A percentile compares a stretch with the other conserved stretches of the same genome.
Conservation (phyloP, 495 filamentous ascomycete species). For the Penicillium canariense region DNA sequence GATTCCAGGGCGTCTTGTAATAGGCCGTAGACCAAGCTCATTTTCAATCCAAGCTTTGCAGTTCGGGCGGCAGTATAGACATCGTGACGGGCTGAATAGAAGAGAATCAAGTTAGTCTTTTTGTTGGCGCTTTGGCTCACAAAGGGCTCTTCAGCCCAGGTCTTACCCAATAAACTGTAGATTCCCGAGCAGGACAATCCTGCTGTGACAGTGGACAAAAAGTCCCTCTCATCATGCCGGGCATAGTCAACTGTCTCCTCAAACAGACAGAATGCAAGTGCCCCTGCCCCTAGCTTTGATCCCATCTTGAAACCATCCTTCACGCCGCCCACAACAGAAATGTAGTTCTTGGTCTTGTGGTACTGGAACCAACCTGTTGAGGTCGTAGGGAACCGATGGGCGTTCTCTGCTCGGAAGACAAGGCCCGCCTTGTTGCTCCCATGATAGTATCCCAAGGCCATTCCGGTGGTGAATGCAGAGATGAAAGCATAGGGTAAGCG, state of each 20-base stretch:
- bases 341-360: slow-evolving; percentile 96
- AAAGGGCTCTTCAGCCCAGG: background rate
- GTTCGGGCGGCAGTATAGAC: slow-evolving; percentile 79
- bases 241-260: slow-evolving; percentile 83
- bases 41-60: slow-evolving; percentile 72
- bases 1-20: slow-evolving; percentile 68
- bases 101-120: slow-evolving; percentile 13
- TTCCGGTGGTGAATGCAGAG: slow-evolving; percentile 61
- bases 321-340: slow-evolving; percentile 67
- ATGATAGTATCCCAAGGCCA: slow-evolving; percentile 66
- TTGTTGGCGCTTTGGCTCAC: background rate
- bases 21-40: slow-evolving; percentile 78
- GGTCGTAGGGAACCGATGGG: slow-evolving; percentile 81
- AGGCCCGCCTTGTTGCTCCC: slow-evolving; percentile 71
- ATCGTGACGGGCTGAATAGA: slow-evolving; percentile 68
- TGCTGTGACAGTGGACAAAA: slow-evolving; percentile 48
- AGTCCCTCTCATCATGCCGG: slow-evolving; percentile 43
- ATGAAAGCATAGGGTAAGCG: slow-evolving; percentile 62
- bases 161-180: slow-evolving; percentile 83
- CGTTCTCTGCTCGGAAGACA: slow-evolving; percentile 90
- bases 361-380: slow-evolving; percentile 92
- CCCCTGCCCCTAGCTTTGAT: slow-evolving; percentile 62
- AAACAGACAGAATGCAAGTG: slow-evolving; percentile 63
- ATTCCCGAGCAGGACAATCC: slow-evolving; percentile 77
- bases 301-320: slow-evolving; percentile 77